Conservation (phyloP, 805 yeast genomes). For the Isabelozyma gotoi region DNA sequence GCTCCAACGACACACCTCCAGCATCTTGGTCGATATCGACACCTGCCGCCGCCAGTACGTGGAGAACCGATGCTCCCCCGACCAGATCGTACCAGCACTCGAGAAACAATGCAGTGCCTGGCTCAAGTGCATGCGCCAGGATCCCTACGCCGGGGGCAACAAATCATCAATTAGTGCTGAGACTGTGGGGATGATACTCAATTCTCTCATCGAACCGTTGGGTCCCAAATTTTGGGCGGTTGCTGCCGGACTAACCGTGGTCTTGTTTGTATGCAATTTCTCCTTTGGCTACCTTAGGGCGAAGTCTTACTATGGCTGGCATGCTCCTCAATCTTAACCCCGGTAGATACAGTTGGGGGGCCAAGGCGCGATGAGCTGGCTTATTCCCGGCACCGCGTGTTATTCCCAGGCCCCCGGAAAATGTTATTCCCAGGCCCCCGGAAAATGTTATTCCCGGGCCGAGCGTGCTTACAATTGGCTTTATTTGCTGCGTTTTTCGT, state of each 20-base stretch:
- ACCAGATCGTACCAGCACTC: constrained; percentile 56
- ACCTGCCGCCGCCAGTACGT: constrained; percentile 52
- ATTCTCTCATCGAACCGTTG: constrained; percentile 66
- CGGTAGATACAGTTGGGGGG: neutral
- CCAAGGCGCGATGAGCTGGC: neutral
- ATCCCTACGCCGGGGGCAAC: constrained; percentile 49
- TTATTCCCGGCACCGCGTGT: neutral
- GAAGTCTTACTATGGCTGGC: constrained; percentile 44
- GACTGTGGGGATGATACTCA: constrained; percentile 59
- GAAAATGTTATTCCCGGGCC: neutral
- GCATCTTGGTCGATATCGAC: constrained; percentile 50
- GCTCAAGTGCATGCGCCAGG: constrained; percentile 66
- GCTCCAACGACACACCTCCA: constrained; percentile 47
- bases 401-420: neutral
- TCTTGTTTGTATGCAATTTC: constrained; percentile 61
- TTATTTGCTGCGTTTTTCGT: too few relatives aligned
- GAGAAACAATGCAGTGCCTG: constrained; percentile 57
- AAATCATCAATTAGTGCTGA: constrained; percentile 58
- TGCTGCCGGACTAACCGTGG: constrained; percentile 37
- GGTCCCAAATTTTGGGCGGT: constrained; percentile 58
- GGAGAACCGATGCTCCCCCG: constrained; percentile 59
- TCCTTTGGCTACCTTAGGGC: constrained; percentile 67
- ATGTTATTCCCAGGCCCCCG: neutral
- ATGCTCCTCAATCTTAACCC: neutral
- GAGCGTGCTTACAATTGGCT: too few relatives aligned